Percentiles rank a stretch among this genome's conserved stretches.
These are phyloP conservation scores for Coccinonectria pachysandricola DNA, from an alignment of 2,329 filamentous ascomycete species.

Conservation along the genomic window DNA sequence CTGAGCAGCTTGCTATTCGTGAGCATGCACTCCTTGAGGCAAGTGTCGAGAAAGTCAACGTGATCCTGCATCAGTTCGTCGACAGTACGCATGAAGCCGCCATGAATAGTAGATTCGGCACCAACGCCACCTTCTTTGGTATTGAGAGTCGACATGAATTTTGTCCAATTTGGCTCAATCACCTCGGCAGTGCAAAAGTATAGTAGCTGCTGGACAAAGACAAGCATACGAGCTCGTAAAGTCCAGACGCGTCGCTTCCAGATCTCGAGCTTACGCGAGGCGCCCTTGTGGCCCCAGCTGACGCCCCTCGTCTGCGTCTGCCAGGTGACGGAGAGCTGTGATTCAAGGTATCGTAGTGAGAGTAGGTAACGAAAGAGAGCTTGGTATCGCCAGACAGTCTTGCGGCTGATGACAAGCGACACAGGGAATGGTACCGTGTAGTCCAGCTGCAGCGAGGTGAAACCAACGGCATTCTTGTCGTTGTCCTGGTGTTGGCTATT, in stretches of 20 bases:
- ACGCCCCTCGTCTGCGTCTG: slow-evolving; percentile 73
- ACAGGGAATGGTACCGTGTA: slow-evolving; percentile 92
- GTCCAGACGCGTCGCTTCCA: slow-evolving; percentile 95
- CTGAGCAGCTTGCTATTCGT: slow-evolving; percentile 91
- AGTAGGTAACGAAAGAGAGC: slow-evolving; percentile 90
- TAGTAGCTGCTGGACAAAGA: slow-evolving; percentile 91
- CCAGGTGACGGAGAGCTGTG: slow-evolving; percentile 79
- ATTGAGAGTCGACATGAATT: slow-evolving; percentile 79
- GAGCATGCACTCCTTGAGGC: slow-evolving; percentile 97
- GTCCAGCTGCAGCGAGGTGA: slow-evolving; percentile 87
- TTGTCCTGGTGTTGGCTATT: slow-evolving; percentile 55
- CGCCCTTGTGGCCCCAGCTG: slow-evolving; percentile 74
- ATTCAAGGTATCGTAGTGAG: slow-evolving; percentile 81
- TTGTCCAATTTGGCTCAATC: slow-evolving; percentile 95
- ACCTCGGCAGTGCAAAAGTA: slow-evolving; percentile 98
- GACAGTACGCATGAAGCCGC: slow-evolving; percentile 56
- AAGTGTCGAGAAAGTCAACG: slow-evolving; percentile 95
- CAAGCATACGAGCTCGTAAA: slow-evolving; percentile 83
- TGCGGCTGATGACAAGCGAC: slow-evolving; percentile 88
- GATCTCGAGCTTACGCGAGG: slow-evolving; percentile 63
- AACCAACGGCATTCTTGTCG: slow-evolving; percentile 80
- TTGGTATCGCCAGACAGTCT: slow-evolving; percentile 95
- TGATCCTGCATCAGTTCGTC: slow-evolving; percentile 99
- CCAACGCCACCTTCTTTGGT: slow-evolving; percentile 37
- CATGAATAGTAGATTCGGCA: slow-evolving; percentile 7